Conservation (phyloP, 2,329 filamentous ascomycete genomes). For the Parastagonospora avenae region DNA sequence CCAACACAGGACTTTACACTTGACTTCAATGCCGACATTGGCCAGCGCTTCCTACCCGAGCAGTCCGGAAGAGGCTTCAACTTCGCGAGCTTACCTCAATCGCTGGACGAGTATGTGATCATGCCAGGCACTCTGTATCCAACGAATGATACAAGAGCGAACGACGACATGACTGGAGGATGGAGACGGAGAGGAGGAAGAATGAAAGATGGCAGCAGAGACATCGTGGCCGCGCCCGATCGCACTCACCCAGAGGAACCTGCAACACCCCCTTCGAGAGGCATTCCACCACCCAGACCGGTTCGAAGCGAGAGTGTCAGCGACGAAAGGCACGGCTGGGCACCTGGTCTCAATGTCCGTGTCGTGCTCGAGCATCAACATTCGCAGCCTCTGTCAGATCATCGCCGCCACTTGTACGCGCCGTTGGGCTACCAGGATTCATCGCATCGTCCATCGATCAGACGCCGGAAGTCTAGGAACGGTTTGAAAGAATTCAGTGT, state of each 20-base stretch:
- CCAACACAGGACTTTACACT: slow-evolving; percentile 45
- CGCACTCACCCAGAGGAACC: slow-evolving; percentile 7
- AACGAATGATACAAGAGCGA: slow-evolving; percentile 19
- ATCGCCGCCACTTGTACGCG: slow-evolving; percentile 27
- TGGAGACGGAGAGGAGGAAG: slow-evolving; percentile 2
- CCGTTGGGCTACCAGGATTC: slow-evolving; percentile 18
- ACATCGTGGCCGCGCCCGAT: slow-evolving; percentile 9
- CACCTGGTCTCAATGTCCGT: slow-evolving; percentile 34
- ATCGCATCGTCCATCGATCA: slow-evolving; percentile 24
- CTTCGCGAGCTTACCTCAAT: slow-evolving; percentile 48
- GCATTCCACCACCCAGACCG: slow-evolving; percentile 7
- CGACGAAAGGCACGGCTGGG: slow-evolving; percentile 23
- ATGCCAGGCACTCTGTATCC: slow-evolving; percentile 53
- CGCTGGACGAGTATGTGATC: slow-evolving; percentile 53
- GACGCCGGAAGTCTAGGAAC: slow-evolving; percentile 29
- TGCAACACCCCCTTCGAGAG: slow-evolving; percentile 4
- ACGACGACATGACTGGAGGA: slow-evolving; percentile 1
- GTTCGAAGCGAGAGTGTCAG: not conserved
- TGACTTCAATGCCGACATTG: slow-evolving; percentile 50
- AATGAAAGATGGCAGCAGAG: slow-evolving; percentile 3
- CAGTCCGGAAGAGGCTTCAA: slow-evolving; percentile 49
- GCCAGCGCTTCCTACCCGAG: slow-evolving; percentile 51
- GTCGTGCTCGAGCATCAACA: slow-evolving; percentile 33
- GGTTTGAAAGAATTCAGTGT: slow-evolving; percentile 32
- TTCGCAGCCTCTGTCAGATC: slow-evolving; percentile 11